These are phyloP conservation scores for Podaxis pistillaris DNA, from an alignment of 768 basidiomycete species.

Conservation along the genomic window DNA sequence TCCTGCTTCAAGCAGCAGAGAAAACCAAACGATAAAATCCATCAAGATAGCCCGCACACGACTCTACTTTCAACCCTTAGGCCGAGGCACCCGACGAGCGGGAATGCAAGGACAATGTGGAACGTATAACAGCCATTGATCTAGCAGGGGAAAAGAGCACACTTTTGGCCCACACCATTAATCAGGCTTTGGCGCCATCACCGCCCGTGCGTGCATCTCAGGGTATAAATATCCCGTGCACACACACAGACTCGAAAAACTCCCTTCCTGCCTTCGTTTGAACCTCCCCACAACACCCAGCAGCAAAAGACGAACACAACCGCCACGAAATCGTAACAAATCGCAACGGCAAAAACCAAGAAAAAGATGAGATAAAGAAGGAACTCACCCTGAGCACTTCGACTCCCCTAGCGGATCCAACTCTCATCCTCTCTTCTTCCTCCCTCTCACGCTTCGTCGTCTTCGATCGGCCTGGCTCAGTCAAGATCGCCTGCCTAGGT, in stretches of 20 bases:
- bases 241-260: background rate
- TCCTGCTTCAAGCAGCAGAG: too few species aligned
- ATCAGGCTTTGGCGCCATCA: background rate
- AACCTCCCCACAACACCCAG: background rate
- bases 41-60: background rate
- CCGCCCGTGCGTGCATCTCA: background rate
- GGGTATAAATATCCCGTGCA: background rate
- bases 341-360: background rate
- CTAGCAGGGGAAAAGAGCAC: background rate
- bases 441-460: conserved; percentile 23
- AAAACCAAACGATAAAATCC: background rate
- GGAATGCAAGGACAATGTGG: too few species aligned
- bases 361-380: conserved; percentile 15
- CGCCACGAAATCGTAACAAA: too few species aligned
- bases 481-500: conserved; percentile 27
- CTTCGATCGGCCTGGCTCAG: conserved; percentile 7
- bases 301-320: too few species aligned
- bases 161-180: background rate
- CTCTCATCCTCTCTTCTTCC: conserved; percentile 68
- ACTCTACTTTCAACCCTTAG: background rate
- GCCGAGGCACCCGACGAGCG: too few species aligned
- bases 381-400: conserved; percentile 70
- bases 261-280: background rate
- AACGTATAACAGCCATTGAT: too few species aligned
- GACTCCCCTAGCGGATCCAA: conserved; percentile 79